Conservation (phyloP, 768 basidiomycete genomes). For the Podaxis carcinomalis region DNA sequence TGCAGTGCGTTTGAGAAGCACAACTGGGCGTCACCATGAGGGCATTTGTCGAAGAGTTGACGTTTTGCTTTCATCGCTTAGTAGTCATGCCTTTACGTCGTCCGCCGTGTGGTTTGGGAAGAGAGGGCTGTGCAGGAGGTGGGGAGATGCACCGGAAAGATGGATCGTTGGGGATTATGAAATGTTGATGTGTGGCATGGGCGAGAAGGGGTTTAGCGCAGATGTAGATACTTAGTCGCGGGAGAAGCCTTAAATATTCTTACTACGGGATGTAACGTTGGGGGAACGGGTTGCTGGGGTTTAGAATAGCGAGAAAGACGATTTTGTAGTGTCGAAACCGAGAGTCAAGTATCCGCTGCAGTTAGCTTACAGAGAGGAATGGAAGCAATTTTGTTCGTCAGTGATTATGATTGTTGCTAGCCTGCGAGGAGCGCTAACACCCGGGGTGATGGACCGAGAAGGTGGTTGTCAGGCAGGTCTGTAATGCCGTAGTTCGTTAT, state of each 20-base stretch:
- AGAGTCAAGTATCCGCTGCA: too few relatives aligned
- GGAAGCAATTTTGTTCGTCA: not conserved
- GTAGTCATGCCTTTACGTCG: not conserved
- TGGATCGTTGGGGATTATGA: not conserved
- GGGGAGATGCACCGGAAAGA: not conserved
- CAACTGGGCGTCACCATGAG: not conserved
- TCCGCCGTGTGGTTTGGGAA: not conserved
- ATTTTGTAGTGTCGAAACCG: too few relatives aligned
- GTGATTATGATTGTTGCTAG: not conserved
- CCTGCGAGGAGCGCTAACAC: not conserved
- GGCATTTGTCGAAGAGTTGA: not conserved
- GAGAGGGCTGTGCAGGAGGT: not conserved
- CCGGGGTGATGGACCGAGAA: not conserved
- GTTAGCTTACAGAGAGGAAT: too few relatives aligned
- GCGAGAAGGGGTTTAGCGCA: not conserved
- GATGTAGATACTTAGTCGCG: not conserved
- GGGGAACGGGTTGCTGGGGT: not conserved
- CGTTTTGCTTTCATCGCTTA: not conserved
- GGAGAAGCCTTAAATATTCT: not conserved
- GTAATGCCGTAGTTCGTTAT: not conserved
- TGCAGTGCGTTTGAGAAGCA: not conserved
- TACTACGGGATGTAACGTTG: not conserved
- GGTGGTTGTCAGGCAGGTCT: not conserved
- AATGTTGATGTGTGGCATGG: not conserved
- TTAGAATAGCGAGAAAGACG: too few relatives aligned